Base-by-base conservation (phyloP, 495 filamentous ascomycete genomes). In the Annulohypoxylon nitens region DNA sequence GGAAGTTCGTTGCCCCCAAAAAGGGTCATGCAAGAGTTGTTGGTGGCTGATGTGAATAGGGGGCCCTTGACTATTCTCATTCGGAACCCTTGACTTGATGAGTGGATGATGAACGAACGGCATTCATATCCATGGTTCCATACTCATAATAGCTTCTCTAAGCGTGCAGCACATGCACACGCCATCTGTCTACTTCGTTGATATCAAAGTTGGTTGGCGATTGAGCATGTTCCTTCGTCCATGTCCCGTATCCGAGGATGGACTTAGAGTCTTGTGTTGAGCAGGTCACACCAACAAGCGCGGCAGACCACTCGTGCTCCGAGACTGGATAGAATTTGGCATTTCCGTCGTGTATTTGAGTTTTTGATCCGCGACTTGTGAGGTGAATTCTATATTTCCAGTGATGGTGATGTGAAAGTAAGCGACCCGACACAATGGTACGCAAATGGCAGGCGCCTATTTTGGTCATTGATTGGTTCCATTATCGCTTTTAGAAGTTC, bases 401-500 rank as follows among this genome's bases (percentile, higher is more conserved):
- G 18, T 34, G 26, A 57, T 43, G 23, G 23, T 53, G 37, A 59
- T 60, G 51, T 47, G 48, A 43, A 70, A 25, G 48, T 48, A 58
- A 30, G 45, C 54, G 67, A 64, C 72, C 72, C 72, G 59, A 50
- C 60, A 48, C 20, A 60, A 18, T 70, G 67, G 67, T 30, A 68
- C 67, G 63, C 41, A 34, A 48, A 36, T 47, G 51, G 50, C 43
- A 66, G 59, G 67, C 72, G 72, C 71, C 70, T 74, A 74, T 67
- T 67, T 67, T 14, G 43, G 37, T 53, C 45, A 50, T 43, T 64
- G 14, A 71, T 75, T 75, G 67, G 72, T 75, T 70, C 26, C 62
- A 63, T 67, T 30, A 34, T 53, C 25, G 16, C 30, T 23, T 33
- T 14, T 25, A 45, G 51, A 12, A 33, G 10, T 6, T 25, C 4